A percentile compares a stretch with the other conserved stretches of the same genome.
Evolutionary conservation across 176 grass and related monocot species (phyloP).

Genomic region (Otatea glauca): DNA sequence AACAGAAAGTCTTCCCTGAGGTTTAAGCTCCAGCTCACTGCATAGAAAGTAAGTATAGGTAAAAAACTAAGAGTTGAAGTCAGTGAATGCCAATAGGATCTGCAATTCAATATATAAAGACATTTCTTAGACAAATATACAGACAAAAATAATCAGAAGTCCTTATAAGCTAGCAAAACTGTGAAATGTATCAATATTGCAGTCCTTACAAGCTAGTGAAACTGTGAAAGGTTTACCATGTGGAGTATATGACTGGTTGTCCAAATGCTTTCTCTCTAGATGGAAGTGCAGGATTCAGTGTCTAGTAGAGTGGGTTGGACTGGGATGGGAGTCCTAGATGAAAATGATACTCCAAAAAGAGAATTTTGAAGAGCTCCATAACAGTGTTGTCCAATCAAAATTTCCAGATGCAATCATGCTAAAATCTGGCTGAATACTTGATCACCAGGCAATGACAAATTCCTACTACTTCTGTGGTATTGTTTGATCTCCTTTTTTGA

Average conservation of each 20-base stretch:
- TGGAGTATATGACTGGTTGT: conserved; percentile 1
- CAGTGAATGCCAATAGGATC: conserved; percentile 20
- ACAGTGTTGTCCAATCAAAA: conserved; percentile 1
- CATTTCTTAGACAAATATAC: conserved; percentile 7
- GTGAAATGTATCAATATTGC: background rate
- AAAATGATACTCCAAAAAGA: conserved; percentile 2
- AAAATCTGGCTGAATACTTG: conserved; percentile 2
- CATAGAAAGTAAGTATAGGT: conserved; percentile 28
- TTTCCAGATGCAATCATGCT: conserved; percentile 19
- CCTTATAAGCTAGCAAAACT: conserved; percentile 20
- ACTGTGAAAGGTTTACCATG: background rate
- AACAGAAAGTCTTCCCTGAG: conserved; percentile 75
- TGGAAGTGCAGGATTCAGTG: background rate
- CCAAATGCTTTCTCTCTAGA: background rate
- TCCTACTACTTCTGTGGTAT: background rate
- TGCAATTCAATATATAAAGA: conserved; percentile 21
- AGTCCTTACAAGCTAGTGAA: conserved; percentile 24
- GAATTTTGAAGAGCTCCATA: conserved; percentile 12
- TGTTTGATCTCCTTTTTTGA: conserved; percentile 5
- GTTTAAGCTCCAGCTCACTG: conserved; percentile 95
- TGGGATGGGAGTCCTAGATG: conserved; percentile 20
- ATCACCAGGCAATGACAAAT: conserved; percentile 10
- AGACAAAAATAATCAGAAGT: conserved; percentile 30
- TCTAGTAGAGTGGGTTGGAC: background rate
- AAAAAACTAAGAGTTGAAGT: conserved; percentile 28